Percentiles rank a stretch among this genome's conserved stretches.
Conservation (phyloP, 768 basidiomycete species). For the Macrocybe gigantea region DNA sequence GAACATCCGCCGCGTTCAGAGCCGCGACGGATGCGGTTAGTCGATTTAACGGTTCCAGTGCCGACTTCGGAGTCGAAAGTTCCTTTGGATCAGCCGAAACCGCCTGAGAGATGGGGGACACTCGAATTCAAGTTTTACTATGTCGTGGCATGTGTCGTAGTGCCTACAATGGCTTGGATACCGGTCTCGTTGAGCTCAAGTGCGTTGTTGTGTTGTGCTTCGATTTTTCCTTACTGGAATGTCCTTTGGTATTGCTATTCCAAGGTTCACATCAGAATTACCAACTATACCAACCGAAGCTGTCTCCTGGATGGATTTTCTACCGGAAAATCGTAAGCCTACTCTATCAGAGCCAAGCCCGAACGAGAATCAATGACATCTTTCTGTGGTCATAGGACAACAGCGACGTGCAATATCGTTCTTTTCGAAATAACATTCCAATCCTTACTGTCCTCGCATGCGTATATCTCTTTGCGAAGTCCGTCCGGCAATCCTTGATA, state of each 20-base stretch:
- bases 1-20: conserved; percentile 1
- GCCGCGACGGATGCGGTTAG: conserved; percentile 20
- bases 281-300: conserved; percentile 41
- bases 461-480: conserved; percentile 54
- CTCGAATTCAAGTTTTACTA: conserved; percentile 79
- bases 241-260: too few species aligned
- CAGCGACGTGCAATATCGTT: conserved; percentile 86
- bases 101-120: conserved; percentile 67
- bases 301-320: conserved; percentile 78
- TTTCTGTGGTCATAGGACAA: conserved; percentile 58
- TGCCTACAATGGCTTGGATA: conserved; percentile 75
- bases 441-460: conserved; percentile 43
- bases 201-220: conserved; percentile 33
- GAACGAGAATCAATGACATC: too few species aligned
- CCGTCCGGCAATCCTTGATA: conserved; percentile 32
- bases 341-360: neutral
- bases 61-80: conserved; percentile 33
- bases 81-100: conserved; percentile 15
- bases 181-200: conserved; percentile 69
- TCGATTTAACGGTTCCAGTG: conserved; percentile 49
- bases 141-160: conserved; percentile 46
- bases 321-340: conserved; percentile 69
- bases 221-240: too few species aligned
- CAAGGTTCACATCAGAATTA: conserved; percentile 64
- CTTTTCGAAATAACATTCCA: conserved; percentile 78